These are phyloP conservation scores for Aspergillus ochraceoroseus DNA, from an alignment of 2,329 filamentous ascomycete species.

Conservation along the genomic window DNA sequence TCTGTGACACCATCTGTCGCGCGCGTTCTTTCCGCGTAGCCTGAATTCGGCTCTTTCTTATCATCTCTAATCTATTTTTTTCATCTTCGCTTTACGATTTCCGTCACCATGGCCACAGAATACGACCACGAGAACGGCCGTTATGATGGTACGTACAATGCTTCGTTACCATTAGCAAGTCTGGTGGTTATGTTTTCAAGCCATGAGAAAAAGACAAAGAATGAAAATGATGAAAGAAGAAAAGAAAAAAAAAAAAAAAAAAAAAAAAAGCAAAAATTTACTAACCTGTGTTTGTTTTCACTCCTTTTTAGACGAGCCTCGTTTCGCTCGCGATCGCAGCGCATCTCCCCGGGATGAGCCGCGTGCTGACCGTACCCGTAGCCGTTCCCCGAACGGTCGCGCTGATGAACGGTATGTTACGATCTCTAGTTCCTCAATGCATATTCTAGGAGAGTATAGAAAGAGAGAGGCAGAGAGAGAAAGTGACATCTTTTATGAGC, in stretches of 20 bases:
- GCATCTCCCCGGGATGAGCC: slow-evolving; percentile 59
- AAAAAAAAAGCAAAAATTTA: too few species aligned
- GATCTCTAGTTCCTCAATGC: neutral
- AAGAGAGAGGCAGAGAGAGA: too few species aligned
- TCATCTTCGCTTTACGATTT: slow-evolving; percentile 14
- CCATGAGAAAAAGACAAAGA: too few species aligned
- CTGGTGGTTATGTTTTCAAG: too few species aligned
- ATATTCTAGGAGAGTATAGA: too few species aligned
- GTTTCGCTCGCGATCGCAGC: slow-evolving; percentile 62
- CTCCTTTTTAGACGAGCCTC: slow-evolving; percentile 51
- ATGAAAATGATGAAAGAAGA: too few species aligned
- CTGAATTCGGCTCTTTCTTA: slow-evolving; percentile 15
- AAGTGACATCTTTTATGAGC: too few species aligned
- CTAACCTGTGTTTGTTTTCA: slow-evolving; percentile 17
- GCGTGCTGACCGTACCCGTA: slow-evolving; percentile 54
- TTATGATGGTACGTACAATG: slow-evolving; percentile 56
- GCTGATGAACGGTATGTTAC: slow-evolving; percentile 47
- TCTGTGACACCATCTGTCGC: slow-evolving; percentile 12
- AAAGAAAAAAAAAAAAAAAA: too few species aligned
- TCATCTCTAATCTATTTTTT: slow-evolving; percentile 16
- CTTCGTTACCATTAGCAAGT: slow-evolving; percentile 12
- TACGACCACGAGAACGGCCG: slow-evolving; percentile 62
- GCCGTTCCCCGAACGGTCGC: slow-evolving; percentile 60
- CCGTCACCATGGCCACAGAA: slow-evolving; percentile 46
- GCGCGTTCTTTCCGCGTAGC: slow-evolving; percentile 17